A percentile compares a stretch with the other conserved stretches of the same genome.
Evolutionary conservation across 805 yeast species (phyloP).

Genomic region (Saturnispora mendoncae): DNA sequence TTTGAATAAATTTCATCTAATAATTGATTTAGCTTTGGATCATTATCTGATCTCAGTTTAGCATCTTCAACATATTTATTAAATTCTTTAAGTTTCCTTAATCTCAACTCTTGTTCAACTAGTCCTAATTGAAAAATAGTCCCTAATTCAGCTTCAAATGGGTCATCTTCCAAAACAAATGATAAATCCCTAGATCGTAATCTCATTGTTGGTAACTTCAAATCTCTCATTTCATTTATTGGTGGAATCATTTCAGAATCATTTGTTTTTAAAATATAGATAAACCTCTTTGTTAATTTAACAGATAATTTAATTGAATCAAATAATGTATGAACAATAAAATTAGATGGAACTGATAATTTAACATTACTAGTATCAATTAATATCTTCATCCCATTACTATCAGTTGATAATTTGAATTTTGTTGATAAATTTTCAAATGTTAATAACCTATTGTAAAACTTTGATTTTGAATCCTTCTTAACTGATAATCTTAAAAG

Average conservation of each 20-base stretch:
- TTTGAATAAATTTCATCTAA: constrained; percentile 1
- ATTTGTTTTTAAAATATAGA: constrained; percentile 38
- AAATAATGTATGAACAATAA: constrained; percentile 67
- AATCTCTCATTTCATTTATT: constrained; percentile 32
- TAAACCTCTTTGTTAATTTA: constrained; percentile 58
- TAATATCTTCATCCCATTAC: constrained; percentile 3
- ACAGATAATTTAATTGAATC: constrained; percentile 64
- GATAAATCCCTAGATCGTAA: constrained; percentile 35
- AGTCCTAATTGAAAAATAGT: constrained; percentile 49
- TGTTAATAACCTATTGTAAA: constrained; percentile 9
- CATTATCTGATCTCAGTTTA: neutral
- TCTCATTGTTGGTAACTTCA: constrained; percentile 34
- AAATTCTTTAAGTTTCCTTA: constrained; percentile 30
- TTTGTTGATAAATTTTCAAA: constrained; percentile 13
- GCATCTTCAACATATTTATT: constrained; percentile 3
- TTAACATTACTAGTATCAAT: constrained; percentile 34
- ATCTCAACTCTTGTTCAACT: constrained; percentile 46
- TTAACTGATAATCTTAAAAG: constrained; percentile 12
- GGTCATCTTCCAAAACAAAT: constrained; percentile 51
- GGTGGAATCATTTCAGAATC: constrained; percentile 27
- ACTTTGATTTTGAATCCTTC: constrained; percentile 1
- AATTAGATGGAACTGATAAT: constrained; percentile 60
- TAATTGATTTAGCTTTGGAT: neutral
- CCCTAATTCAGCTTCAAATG: constrained; percentile 54
- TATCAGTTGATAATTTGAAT: constrained; percentile 3